Evolutionary conservation across 1,139 yeast genomes (phyloP).

Genomic region (Yamadazyma membranifaciens): DNA sequence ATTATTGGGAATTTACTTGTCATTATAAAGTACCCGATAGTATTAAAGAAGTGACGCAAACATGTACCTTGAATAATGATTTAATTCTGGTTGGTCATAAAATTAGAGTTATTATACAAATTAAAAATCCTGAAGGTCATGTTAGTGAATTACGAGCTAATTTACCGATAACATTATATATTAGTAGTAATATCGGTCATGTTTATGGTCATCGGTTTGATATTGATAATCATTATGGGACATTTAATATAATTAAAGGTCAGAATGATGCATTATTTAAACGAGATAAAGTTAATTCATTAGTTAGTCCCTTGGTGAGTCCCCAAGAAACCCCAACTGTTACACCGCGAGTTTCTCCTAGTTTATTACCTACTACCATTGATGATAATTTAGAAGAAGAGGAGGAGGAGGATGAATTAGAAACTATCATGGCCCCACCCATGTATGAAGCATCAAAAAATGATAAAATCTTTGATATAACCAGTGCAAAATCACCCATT

Average conservation of each 20-base stretch:
- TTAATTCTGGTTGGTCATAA: slow-evolving; percentile 61
- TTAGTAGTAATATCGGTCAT: slow-evolving; percentile 51
- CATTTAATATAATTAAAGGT: slow-evolving; percentile 37
- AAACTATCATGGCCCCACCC: slow-evolving; percentile 40
- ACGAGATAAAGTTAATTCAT: slow-evolving; percentile 18
- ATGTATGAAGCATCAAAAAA: slow-evolving; percentile 36
- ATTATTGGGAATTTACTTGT: slow-evolving; percentile 52
- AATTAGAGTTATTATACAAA: slow-evolving; percentile 52
- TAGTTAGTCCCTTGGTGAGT: slow-evolving; percentile 9
- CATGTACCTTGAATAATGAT: slow-evolving; percentile 49
- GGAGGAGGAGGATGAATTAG: slow-evolving; percentile 27
- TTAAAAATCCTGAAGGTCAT: slow-evolving; percentile 62
- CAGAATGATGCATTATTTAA: slow-evolving; percentile 39
- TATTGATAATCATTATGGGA: slow-evolving; percentile 47
- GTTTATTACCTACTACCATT: slow-evolving; percentile 4
- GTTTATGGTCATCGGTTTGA: slow-evolving; percentile 52
- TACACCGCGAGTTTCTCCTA: slow-evolving; percentile 16
- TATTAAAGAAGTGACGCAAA: slow-evolving; percentile 54
- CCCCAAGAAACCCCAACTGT: slow-evolving; percentile 7
- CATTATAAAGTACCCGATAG: slow-evolving; percentile 50
- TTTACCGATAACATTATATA: slow-evolving; percentile 58
- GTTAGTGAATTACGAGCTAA: slow-evolving; percentile 68
- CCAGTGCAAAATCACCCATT: slow-evolving; percentile 35
- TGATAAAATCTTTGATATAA: slow-evolving; percentile 38
- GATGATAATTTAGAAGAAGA: slow-evolving; percentile 15